These are phyloP conservation scores for Sarcodon sp. DNA, from an alignment of 768 basidiomycete species.

Conservation along the genomic window DNA sequence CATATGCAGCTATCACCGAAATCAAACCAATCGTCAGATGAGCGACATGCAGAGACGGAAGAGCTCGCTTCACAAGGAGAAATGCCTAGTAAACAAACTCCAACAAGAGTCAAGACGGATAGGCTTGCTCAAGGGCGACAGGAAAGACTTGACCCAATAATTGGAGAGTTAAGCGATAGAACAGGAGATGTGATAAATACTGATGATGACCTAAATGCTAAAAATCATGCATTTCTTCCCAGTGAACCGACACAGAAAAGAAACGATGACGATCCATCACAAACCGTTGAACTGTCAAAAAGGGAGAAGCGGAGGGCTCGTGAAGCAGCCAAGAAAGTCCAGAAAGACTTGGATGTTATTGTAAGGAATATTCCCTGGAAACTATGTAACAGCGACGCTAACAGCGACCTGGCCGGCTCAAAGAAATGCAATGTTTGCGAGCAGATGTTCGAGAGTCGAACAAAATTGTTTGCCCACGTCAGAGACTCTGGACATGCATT, in stretches of 20 bases:
- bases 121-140: too few relatives aligned
- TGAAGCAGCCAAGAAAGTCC: slow-evolving; percentile 59
- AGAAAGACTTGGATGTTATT: slow-evolving; percentile 18
- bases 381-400: neutral
- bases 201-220: neutral
- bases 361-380: slow-evolving; percentile 2
- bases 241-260: too few relatives aligned
- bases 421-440: slow-evolving; percentile 59
- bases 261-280: too few relatives aligned
- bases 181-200: neutral
- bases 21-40: slow-evolving; percentile 11
- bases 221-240: neutral
- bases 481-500: slow-evolving; percentile 58
- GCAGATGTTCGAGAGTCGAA: slow-evolving; percentile 49
- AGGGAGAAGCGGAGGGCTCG: slow-evolving; percentile 69
- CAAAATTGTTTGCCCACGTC: slow-evolving; percentile 67
- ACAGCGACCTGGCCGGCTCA: neutral
- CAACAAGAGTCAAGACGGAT: slow-evolving; percentile 5
- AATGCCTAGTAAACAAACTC: slow-evolving; percentile 3
- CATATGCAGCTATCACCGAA: neutral
- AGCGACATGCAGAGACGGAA: slow-evolving; percentile 5
- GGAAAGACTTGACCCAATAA: too few relatives aligned
- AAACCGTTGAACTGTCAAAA: slow-evolving; percentile 35
- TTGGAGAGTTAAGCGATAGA: too few relatives aligned
- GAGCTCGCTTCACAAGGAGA: slow-evolving; percentile 1